Base-by-base conservation (phyloP, 1,139 yeast genomes). In the Suhomyces bokatorum region DNA sequence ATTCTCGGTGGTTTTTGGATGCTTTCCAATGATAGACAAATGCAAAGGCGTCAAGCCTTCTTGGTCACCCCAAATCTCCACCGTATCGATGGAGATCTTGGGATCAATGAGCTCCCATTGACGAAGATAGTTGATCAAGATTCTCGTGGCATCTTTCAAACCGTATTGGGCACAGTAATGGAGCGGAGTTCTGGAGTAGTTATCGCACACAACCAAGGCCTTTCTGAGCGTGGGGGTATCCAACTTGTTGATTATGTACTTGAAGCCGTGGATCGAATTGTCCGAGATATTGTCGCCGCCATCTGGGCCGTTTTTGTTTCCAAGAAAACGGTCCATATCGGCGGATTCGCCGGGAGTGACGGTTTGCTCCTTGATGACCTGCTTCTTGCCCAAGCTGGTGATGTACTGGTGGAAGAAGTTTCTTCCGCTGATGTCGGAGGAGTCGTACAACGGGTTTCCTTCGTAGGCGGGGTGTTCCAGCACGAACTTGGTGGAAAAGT, bases 91-190 rank as follows among this genome's bases (percentile, higher is more conserved):
- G 0, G 90, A 70, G 0, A 73, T 59, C 1, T 63, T 59, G 0
- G 69, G 59, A 45, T 77, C 59, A n/a, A 67, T 55, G 40, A 73
- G 56, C 10, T 55, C 49, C 69, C 73, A 67, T 26, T 57, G 50
- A 16, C 36, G 26, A 33, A 68, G 56, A 56, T 73, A 78, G 31
- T 73, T 71, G 22, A 90, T 65, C 30, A 91, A 71, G 10, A 81
- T 70, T 20, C 68, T 69, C 2, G 89, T 74, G 35, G 85, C 80
- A 42, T 78, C 80, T 49, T 79, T 81, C 45, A 91, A 73, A 0
- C 98, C 98, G 61, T 84, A 89, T 58, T 88, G 95, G 1, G 95
- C 85, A 13, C 96, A 83, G 63, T 91, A 91, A 66, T 93, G 98
- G 45, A 93, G 70, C 0, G 98, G 96, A 0, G 97, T 86, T 51